Evolutionary conservation across 768 basidiomycete species (phyloP).

Genomic region (Mycena olivaceomarginata): DNA sequence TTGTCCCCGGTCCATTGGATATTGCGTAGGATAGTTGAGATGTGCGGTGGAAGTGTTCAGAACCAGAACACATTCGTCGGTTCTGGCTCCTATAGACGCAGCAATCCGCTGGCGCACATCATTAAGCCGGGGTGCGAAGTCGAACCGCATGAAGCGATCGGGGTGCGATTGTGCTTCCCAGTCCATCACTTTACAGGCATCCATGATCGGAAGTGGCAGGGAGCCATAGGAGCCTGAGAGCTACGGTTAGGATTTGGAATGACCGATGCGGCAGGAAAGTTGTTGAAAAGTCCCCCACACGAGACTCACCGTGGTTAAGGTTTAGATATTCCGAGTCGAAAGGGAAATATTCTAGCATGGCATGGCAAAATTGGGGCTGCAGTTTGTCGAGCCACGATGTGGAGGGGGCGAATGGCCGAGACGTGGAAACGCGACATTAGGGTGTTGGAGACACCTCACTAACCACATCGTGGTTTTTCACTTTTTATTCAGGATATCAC

Average conservation of each 20-base stretch:
- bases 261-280: not conserved
- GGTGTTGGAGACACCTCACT: no score
- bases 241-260: not conserved
- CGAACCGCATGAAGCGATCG: slow-evolving; percentile 67
- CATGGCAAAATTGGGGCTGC: slow-evolving; percentile 67
- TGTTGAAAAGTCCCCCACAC: not conserved
- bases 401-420: no score
- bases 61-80: slow-evolving; percentile 70
- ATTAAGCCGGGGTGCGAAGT: slow-evolving; percentile 48
- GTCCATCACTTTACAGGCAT: slow-evolving; percentile 59
- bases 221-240: slow-evolving; percentile 71
- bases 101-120: slow-evolving; percentile 67
- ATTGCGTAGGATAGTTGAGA: slow-evolving; percentile 79
- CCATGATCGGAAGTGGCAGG: slow-evolving; percentile 65
- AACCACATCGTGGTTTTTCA: no score
- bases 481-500: no score
- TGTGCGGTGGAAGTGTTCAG: slow-evolving; percentile 74
- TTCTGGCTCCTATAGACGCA: slow-evolving; percentile 64
- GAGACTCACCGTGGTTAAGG: slow-evolving; percentile 63
- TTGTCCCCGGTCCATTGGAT: slow-evolving; percentile 76
- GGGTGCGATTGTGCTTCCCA: slow-evolving; percentile 67
- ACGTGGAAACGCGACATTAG: no score
- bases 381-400: slow-evolving; percentile 35
- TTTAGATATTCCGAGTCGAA: slow-evolving; percentile 64
- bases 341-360: slow-evolving; percentile 63